Conservation (phyloP, 2,329 filamentous ascomycete species). For the Claviceps cyperi region DNA sequence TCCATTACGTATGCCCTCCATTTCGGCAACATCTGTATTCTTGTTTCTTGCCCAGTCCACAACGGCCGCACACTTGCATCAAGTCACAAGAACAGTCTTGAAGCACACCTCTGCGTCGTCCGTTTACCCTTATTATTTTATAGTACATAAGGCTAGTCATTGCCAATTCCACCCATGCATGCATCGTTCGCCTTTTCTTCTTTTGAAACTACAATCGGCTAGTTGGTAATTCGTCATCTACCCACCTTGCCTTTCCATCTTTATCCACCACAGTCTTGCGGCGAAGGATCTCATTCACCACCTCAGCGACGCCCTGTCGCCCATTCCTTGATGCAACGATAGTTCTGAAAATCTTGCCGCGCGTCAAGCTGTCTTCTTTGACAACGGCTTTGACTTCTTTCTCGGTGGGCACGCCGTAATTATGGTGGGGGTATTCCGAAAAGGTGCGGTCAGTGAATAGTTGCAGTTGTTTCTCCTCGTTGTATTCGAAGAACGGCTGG, state of each 20-base stretch:
- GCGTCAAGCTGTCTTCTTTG: conserved; percentile 22
- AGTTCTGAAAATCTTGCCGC: conserved; percentile 45
- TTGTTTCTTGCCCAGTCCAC: not conserved
- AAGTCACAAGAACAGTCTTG: not conserved
- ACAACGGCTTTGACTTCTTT: conserved; percentile 36
- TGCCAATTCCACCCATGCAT: not conserved
- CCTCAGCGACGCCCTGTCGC: conserved; percentile 54
- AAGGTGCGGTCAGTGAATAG: conserved; percentile 53
- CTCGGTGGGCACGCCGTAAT: conserved; percentile 65
- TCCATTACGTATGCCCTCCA: not conserved
- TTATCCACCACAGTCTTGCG: conserved; percentile 42
- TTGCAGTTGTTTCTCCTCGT: conserved; percentile 31
- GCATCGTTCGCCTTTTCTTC: not conserved
- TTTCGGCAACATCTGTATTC: not conserved
- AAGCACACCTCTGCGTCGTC: not conserved
- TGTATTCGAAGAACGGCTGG: conserved; percentile 52
- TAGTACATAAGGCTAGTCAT: not conserved
- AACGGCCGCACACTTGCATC: not conserved
- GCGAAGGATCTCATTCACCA: conserved; percentile 52
- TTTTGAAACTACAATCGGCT: conserved; percentile 18
- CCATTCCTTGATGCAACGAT: conserved; percentile 44
- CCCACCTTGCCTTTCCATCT: conserved; percentile 29
- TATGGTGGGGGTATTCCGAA: conserved; percentile 54
- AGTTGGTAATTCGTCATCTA: conserved; percentile 12
- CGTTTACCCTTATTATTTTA: not conserved